Evolutionary conservation across 148 eudicot species (phyloP).

Genomic region (Tetragonia tetragonoides): DNA sequence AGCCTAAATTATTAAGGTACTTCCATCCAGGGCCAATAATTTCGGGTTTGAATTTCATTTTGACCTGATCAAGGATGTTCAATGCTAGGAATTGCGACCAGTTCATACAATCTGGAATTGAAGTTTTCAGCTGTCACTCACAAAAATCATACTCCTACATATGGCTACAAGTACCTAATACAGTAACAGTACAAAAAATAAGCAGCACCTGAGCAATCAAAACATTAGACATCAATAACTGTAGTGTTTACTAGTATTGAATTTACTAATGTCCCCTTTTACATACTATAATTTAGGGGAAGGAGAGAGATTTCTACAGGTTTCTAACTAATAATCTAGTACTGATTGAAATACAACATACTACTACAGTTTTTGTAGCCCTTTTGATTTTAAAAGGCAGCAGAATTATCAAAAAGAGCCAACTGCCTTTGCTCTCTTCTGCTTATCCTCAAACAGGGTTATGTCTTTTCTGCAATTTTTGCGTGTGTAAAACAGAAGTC

Average conservation of each 20-base stretch:
- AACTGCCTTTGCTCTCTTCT: slow-evolving; percentile 28
- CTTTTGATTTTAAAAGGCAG: slow-evolving; percentile 23
- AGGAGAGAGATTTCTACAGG: slow-evolving; percentile 24
- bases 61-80: slow-evolving; percentile 8
- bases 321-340: slow-evolving; percentile 8
- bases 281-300: slow-evolving; percentile 7
- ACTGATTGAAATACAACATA: slow-evolving; percentile 28
- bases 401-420: slow-evolving; percentile 30
- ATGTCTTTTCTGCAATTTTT: slow-evolving; percentile 2
- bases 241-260: slow-evolving; percentile 12
- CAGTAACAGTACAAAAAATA: background rate
- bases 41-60: slow-evolving; percentile 9
- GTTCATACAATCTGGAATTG: background rate
- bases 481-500: slow-evolving; percentile 2
- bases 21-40: background rate
- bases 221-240: slow-evolving; percentile 8
- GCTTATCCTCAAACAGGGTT: slow-evolving; percentile 14
- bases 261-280: slow-evolving; percentile 25
- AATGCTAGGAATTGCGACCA: background rate
- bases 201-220: slow-evolving; percentile 10
- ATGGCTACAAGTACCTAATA: no score
- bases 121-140: background rate
- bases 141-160: background rate
- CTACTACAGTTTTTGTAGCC: slow-evolving; percentile 27
- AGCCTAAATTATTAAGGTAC: background rate